These are phyloP conservation scores for Neurospora terricola DNA, from an alignment of 495 filamentous ascomycete genomes.

Conservation along the genomic window DNA sequence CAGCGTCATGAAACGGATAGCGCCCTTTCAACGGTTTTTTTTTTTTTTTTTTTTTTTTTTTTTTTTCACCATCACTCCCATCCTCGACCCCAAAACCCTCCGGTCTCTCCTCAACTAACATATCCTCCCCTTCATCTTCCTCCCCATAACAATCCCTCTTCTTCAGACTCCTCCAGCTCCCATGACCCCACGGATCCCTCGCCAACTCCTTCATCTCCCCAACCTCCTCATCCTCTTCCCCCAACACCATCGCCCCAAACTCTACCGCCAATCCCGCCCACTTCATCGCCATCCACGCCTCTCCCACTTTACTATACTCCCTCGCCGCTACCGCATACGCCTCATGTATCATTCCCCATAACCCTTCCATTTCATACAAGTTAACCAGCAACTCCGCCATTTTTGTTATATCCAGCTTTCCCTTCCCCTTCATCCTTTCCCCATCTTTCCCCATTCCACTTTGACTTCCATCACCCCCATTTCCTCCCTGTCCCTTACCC, in stretches of 20 bases:
- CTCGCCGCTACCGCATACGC: constrained; percentile 28
- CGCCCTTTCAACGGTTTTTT: too few species aligned
- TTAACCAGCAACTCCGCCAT: constrained; percentile 30
- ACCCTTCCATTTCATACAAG: constrained; percentile 27
- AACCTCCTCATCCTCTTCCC: constrained; percentile 19
- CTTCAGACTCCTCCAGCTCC: constrained; percentile 23
- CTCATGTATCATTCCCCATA: constrained; percentile 25
- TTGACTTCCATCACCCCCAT: constrained; percentile 6
- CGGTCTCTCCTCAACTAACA: constrained; percentile 5
- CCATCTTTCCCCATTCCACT: constrained; percentile 15
- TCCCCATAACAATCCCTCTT: constrained; percentile 9
- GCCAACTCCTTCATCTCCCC: constrained; percentile 22
- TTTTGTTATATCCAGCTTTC: constrained; percentile 13
- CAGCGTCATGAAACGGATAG: too few species aligned
- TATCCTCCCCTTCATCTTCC: constrained; percentile 8
- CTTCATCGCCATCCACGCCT: constrained; percentile 26
- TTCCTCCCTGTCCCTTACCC: too few species aligned
- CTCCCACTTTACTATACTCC: constrained; percentile 29
- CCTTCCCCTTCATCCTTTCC: not conserved
- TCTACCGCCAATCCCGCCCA: constrained; percentile 27
- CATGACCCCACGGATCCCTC: constrained; percentile 22
- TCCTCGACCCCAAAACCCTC: not conserved
- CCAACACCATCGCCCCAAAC: constrained; percentile 25
- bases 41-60: too few species aligned
- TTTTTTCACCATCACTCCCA: not conserved